Conservation (phyloP, 164 flowering plant genomes). For the Hamamelis virginiana region DNA sequence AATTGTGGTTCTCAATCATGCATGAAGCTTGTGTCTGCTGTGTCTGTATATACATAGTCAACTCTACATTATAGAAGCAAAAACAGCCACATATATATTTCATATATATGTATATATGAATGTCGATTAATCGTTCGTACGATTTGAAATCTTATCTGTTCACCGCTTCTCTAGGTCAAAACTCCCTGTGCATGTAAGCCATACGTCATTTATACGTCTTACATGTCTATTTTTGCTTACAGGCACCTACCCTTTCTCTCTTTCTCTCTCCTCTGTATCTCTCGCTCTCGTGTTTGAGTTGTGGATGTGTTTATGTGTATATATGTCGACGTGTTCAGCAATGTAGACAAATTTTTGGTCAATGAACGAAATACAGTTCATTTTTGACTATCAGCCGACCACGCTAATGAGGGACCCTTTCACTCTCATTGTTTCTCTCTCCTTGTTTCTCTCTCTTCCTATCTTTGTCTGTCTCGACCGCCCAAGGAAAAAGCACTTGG, state of each 20-base stretch:
- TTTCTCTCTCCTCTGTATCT: neutral
- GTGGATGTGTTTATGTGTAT: too few species aligned
- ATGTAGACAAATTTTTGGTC: neutral
- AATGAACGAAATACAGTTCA: neutral
- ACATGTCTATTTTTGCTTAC: neutral
- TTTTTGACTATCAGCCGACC: constrained; percentile 26
- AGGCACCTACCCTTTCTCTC: neutral
- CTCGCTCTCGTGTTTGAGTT: neutral
- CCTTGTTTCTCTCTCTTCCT: neutral
- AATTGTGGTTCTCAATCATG: too few species aligned
- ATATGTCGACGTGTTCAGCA: constrained; percentile 11
- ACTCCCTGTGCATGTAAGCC: constrained; percentile 12
- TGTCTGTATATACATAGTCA: too few species aligned
- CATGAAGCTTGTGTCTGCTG: too few species aligned
- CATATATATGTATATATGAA: too few species aligned
- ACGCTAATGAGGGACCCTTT: neutral
- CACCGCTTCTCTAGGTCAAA: constrained; percentile 12
- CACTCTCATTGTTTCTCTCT: too few species aligned
- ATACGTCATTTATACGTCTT: constrained; percentile 21
- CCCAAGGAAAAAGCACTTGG: constrained; percentile 24
- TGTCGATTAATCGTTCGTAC: neutral
- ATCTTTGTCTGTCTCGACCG: constrained; percentile 21
- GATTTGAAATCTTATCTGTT: neutral
- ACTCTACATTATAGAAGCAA: too few species aligned
- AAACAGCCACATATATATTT: too few species aligned